Evolutionary conservation across 176 grass and related monocot species (phyloP).

Genomic region (Eleusine indica): DNA sequence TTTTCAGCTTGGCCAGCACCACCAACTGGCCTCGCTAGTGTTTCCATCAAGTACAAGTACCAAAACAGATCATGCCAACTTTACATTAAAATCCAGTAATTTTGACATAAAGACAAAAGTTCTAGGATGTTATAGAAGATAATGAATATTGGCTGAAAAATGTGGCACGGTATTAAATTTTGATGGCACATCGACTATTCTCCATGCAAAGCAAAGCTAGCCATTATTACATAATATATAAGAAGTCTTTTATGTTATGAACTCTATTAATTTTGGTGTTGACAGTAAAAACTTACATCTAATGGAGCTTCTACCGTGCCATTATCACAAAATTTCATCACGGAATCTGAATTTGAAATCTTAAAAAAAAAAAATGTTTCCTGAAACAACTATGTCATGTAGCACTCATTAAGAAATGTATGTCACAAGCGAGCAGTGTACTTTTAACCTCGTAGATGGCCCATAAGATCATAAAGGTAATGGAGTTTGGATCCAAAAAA

Average conservation of each 20-base stretch:
- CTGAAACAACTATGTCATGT: constrained; percentile 2
- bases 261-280: neutral
- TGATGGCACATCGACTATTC: neutral
- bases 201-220: neutral
- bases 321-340: constrained; percentile 10
- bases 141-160: neutral
- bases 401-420: constrained; percentile 28
- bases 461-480: constrained; percentile 11
- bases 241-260: constrained; percentile 2
- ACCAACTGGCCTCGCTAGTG: no score
- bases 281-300: neutral
- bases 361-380: constrained; percentile 18
- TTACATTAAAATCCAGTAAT: constrained; percentile 29
- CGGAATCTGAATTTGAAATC: constrained; percentile 10
- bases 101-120: constrained; percentile 8
- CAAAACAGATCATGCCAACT: neutral
- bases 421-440: constrained; percentile 20
- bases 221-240: neutral
- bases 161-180: constrained; percentile 9
- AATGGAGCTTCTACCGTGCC: neutral
- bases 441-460: neutral
- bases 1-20: no score
- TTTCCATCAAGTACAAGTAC: no score
- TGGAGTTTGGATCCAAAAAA: neutral
- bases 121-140: neutral